phyloP scores from a whole-genome alignment of 768 basidiomycete genomes.

The Gloeophyllum trabeum region DNA sequence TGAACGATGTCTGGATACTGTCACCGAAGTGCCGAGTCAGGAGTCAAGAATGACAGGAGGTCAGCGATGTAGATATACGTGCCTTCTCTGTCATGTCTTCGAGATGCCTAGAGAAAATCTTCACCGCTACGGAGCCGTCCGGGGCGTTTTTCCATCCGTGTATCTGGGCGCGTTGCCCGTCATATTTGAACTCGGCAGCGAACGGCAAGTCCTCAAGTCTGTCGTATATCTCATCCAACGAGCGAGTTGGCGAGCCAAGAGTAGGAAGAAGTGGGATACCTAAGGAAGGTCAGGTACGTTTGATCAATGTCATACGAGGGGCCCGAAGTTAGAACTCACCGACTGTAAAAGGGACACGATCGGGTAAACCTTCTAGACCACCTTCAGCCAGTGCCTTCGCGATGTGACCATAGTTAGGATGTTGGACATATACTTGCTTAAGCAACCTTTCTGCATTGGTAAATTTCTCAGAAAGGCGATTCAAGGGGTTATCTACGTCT shows the following conservation, averaged over 20 bases:
- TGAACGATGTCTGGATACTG: slow-evolving; percentile 78
- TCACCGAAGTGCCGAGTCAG: too few relatives aligned
- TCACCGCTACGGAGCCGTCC: slow-evolving; percentile 26
- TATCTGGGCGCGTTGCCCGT: slow-evolving; percentile 81
- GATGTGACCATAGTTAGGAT: slow-evolving; percentile 70
- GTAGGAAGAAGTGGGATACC: slow-evolving; percentile 82
- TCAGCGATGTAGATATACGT: slow-evolving; percentile 4
- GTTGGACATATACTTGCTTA: slow-evolving; percentile 64
- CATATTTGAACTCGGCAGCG: slow-evolving; percentile 85
- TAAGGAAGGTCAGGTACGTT: slow-evolving; percentile 14
- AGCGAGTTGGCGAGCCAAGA: slow-evolving; percentile 78
- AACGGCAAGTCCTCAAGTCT: slow-evolving; percentile 57
- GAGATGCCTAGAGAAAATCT: slow-evolving; percentile 80
- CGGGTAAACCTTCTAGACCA: slow-evolving; percentile 49
- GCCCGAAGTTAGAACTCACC: slow-evolving; percentile 31
- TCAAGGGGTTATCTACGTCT: slow-evolving; percentile 16
- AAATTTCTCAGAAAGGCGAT: slow-evolving; percentile 31
- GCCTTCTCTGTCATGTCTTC: slow-evolving; percentile 91
- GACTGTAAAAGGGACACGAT: slow-evolving; percentile 53
- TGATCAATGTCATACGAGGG: slow-evolving; percentile 2
- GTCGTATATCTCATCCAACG: slow-evolving; percentile 74
- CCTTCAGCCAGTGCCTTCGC: slow-evolving; percentile 43
- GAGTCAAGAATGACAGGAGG: neutral
- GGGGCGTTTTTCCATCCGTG: slow-evolving; percentile 38
- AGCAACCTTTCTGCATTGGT: slow-evolving; percentile 50